Percentiles rank a stretch among this genome's conserved stretches.
These are phyloP conservation scores for Cinnamomum micranthum DNA, from an alignment of 164 flowering plant genomes.

Conservation along the genomic window DNA sequence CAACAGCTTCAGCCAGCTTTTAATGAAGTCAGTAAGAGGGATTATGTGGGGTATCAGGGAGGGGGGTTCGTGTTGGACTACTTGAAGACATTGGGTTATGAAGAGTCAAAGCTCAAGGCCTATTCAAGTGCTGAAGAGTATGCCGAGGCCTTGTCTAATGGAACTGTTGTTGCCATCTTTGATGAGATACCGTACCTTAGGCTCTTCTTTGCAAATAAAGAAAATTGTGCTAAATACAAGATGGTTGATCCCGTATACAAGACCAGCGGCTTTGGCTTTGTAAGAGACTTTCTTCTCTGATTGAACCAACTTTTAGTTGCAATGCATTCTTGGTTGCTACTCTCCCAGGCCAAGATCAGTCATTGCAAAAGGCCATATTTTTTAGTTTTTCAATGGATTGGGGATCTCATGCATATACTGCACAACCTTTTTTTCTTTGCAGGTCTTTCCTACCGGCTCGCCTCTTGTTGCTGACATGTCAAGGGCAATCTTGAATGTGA, in stretches of 20 bases:
- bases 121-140: conserved; percentile 22
- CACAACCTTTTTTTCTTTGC: neutral
- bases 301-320: neutral
- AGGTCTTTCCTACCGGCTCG: conserved; percentile 39
- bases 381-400: no score
- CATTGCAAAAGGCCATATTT: neutral
- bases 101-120: conserved; percentile 13
- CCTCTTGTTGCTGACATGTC: conserved; percentile 39
- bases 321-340: neutral
- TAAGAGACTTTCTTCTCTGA: conserved; percentile 12
- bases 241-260: conserved; percentile 17
- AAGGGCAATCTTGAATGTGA: conserved; percentile 31
- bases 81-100: conserved; percentile 2
- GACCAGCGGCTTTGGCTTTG: conserved; percentile 34
- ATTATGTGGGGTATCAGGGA: conserved; percentile 37
- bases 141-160: conserved; percentile 20
- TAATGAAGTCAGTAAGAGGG: conserved; percentile 26
- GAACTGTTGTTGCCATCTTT: conserved; percentile 22
- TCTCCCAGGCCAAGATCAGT: neutral
- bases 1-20: conserved; percentile 36
- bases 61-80: conserved; percentile 32
- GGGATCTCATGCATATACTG: neutral
- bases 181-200: conserved; percentile 30
- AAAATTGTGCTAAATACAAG: conserved; percentile 14
- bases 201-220: conserved; percentile 12